These are phyloP conservation scores for Pythium utonaiense DNA, from an alignment of 352 stramenopile species.

Conservation along the genomic window DNA sequence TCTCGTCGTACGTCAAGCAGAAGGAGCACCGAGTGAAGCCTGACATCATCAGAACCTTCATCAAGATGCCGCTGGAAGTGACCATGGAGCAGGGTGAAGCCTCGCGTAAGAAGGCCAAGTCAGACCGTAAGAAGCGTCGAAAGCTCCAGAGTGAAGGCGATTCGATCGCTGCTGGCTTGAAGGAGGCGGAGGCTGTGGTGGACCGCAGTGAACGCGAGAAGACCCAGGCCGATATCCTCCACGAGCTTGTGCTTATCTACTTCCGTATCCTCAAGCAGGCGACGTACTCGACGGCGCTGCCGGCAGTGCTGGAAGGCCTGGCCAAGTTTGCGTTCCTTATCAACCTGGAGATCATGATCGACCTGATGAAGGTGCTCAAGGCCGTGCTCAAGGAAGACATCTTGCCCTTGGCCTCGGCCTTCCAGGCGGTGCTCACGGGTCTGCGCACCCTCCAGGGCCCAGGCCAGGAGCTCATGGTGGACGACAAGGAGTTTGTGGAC, in stretches of 20 bases:
- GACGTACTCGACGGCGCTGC: conserved; percentile 86
- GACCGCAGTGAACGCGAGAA: conserved; percentile 91
- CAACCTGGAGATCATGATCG: conserved; percentile 97
- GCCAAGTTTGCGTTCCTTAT: conserved; percentile 97
- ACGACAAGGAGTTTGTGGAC: conserved; percentile 95
- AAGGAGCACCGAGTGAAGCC: conserved; percentile 79
- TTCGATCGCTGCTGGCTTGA: conserved; percentile 89
- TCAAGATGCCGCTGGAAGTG: conserved; percentile 78
- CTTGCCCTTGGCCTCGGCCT: conserved; percentile 54
- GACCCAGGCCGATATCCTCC: conserved; percentile 93
- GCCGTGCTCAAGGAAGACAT: conserved; percentile 83
- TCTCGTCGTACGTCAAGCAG: conserved; percentile 80
- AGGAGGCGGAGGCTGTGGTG: conserved; percentile 93
- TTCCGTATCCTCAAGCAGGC: conserved; percentile 95
- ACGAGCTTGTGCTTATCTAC: conserved; percentile 95
- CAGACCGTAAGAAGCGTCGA: conserved; percentile 80
- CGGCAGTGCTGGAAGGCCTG: conserved; percentile 90
- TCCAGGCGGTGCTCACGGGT: conserved; percentile 90
- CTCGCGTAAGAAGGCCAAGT: conserved; percentile 77
- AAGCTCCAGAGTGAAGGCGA: conserved; percentile 72
- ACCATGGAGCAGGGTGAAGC: conserved; percentile 83
- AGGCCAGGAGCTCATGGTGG: conserved; percentile 94
- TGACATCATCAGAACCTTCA: conserved; percentile 70
- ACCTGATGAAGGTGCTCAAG: conserved; percentile 95
- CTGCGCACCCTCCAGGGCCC: conserved; percentile 92